Percentiles rank a stretch among this genome's conserved stretches.
These are phyloP conservation scores for Penicillium macrosclerotiorum DNA, from an alignment of 495 filamentous ascomycete species.

Conservation along the genomic window DNA sequence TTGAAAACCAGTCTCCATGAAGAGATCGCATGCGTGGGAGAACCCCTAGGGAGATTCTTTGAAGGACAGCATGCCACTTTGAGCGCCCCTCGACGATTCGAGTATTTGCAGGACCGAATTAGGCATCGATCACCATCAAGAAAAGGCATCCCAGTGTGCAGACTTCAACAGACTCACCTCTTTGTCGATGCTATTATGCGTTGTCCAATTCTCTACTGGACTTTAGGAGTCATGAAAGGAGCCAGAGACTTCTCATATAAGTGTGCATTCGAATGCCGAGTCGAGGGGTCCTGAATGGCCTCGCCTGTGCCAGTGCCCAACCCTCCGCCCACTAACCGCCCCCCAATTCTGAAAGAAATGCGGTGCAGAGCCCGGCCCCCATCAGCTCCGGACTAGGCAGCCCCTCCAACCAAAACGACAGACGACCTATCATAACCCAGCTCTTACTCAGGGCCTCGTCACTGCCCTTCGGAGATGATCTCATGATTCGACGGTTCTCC, in stretches of 20 bases:
- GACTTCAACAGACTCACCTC: too few relatives aligned
- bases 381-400: slow-evolving; percentile 5
- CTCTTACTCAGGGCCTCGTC: slow-evolving; percentile 17
- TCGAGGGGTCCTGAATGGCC: too few relatives aligned
- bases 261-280: too few relatives aligned
- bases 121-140: background rate
- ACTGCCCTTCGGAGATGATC: slow-evolving; percentile 14
- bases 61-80: too few relatives aligned
- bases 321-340: background rate
- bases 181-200: too few relatives aligned
- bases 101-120: background rate
- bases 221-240: too few relatives aligned
- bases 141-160: background rate
- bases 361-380: slow-evolving; percentile 9
- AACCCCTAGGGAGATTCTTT: too few relatives aligned
- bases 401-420: too few relatives aligned
- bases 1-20: too few relatives aligned
- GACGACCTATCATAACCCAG: slow-evolving; percentile 16
- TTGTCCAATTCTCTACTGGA: too few relatives aligned
- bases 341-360: background rate
- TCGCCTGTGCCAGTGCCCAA: background rate
- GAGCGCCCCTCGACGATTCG: background rate
- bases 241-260: too few relatives aligned
- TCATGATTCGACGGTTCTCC: slow-evolving; percentile 7
- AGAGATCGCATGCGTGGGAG: too few relatives aligned